Evolutionary conservation across 371 early-diverging fungal species (phyloP).

Genomic region (Syncephalastrum contaminatum): DNA sequence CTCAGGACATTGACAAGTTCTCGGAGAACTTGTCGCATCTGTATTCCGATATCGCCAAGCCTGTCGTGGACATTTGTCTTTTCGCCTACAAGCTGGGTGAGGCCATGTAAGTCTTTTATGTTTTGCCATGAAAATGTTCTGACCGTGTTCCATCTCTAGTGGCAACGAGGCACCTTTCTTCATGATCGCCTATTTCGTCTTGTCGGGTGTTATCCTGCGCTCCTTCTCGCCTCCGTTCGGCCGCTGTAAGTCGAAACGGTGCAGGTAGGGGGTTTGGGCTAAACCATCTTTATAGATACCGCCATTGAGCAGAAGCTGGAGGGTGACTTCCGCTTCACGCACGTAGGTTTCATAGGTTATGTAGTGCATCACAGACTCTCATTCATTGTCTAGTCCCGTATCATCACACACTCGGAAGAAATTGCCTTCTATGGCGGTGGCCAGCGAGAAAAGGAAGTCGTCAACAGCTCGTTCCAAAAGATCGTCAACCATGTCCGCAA

Average conservation of each 20-base stretch:
- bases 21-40: conserved; percentile 72
- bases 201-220: conserved; percentile 73
- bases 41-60: conserved; percentile 83
- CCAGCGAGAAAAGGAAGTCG: conserved; percentile 70
- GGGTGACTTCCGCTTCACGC: conserved; percentile 84
- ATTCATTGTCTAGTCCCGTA: conserved; percentile 55
- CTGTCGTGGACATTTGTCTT: conserved; percentile 78
- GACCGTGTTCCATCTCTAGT: conserved; percentile 17
- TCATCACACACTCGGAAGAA: conserved; percentile 84
- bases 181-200: conserved; percentile 81
- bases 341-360: conserved; percentile 43
- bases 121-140: neutral
- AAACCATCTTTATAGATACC: conserved; percentile 46
- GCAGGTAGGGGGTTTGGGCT: no score
- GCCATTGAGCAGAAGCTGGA: conserved; percentile 79
- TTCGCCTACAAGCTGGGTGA: conserved; percentile 85
- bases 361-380: conserved; percentile 8
- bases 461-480: conserved; percentile 68
- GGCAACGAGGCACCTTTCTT: conserved; percentile 73
- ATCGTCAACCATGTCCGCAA: conserved; percentile 77
- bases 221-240: conserved; percentile 86
- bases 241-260: conserved; percentile 50
- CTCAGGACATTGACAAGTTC: conserved; percentile 89
- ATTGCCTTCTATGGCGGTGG: conserved; percentile 87
- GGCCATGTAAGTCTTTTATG: conserved; percentile 59